Conservation (phyloP, 306 rosid species). For the Quercus alba region DNA sequence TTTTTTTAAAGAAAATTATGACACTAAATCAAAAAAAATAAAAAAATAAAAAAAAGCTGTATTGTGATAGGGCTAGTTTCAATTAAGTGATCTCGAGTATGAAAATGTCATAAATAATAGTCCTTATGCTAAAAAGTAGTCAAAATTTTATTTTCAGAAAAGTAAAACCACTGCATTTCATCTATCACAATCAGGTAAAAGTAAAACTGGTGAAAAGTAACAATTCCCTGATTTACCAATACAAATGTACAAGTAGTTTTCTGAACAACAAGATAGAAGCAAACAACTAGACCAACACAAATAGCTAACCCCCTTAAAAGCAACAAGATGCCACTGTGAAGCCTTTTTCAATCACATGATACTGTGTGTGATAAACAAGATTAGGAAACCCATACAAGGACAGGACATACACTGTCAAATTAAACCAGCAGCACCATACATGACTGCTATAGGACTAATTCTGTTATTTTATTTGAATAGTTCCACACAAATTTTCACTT, state of each 20-base stretch:
- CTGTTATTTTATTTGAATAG: too few relatives aligned
- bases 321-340: neutral
- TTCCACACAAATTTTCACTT: too few relatives aligned
- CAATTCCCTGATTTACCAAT: neutral
- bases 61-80: too few relatives aligned
- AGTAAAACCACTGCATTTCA: neutral
- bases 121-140: neutral
- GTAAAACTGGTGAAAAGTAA: neutral
- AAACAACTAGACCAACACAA: too few relatives aligned
- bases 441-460: too few relatives aligned
- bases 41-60: too few relatives aligned
- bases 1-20: too few relatives aligned
- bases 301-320: too few relatives aligned
- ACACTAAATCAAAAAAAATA: too few relatives aligned
- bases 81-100: neutral
- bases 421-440: too few relatives aligned
- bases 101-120: constrained; percentile 4
- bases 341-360: neutral
- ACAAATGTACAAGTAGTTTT: neutral
- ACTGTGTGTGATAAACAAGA: neutral
- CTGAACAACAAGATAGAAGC: too few relatives aligned
- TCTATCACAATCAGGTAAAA: neutral
- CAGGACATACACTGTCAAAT: too few relatives aligned
- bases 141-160: neutral
- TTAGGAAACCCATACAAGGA: neutral